Conservation (phyloP, 306 rosid species). For the Begonia loranthoides region DNA sequence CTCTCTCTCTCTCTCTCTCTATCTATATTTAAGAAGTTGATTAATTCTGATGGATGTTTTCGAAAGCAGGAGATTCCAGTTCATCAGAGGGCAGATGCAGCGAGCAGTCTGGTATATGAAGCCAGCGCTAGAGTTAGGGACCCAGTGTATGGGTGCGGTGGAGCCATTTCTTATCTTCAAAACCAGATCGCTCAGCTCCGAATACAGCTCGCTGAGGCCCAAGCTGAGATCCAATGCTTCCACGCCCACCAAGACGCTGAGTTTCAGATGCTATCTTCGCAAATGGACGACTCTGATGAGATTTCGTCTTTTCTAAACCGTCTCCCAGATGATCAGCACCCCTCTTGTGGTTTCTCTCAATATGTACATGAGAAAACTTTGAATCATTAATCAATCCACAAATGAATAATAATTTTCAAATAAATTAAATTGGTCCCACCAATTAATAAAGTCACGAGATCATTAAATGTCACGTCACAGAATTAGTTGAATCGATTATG, state of each 20-base stretch:
- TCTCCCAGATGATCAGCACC: neutral
- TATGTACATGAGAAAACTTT: no score
- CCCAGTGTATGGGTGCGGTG: conserved; percentile 10
- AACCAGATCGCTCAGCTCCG: conserved; percentile 8
- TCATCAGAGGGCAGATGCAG: conserved; percentile 11
- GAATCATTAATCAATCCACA: no score
- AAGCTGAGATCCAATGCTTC: conserved; percentile 7
- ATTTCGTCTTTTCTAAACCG: neutral
- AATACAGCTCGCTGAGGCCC: conserved; percentile 10
- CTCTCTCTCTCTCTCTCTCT: neutral
- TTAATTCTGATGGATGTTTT: neutral
- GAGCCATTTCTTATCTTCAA: conserved; percentile 12
- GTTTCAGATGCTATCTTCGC: neutral
- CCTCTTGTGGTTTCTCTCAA: neutral
- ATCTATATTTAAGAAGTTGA: no score
- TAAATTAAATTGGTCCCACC: no score
- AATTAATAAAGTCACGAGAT: no score
- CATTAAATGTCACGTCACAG: no score
- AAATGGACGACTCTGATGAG: conserved; percentile 1
- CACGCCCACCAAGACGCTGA: conserved; percentile 10
- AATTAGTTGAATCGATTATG: no score
- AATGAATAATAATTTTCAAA: no score
- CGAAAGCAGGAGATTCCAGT: conserved; percentile 6
- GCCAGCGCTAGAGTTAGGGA: neutral
- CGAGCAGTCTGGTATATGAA: conserved; percentile 9